phyloP scores from a whole-genome alignment of 2,329 filamentous ascomycete species.

The Colletotrichum acutatum region DNA sequence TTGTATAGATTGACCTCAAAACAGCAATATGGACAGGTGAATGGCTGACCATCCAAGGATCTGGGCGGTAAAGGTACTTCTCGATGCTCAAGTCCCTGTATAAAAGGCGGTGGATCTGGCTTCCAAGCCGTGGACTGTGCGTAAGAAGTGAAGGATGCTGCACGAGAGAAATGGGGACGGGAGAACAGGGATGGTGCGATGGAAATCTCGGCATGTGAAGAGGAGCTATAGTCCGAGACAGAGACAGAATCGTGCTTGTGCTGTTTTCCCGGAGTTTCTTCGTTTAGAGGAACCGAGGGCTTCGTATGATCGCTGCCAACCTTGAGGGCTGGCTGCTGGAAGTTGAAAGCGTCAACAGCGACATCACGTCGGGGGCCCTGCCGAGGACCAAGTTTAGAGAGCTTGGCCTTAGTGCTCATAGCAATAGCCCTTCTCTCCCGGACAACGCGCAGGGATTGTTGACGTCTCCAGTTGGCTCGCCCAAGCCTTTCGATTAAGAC shows the following conservation, averaged over 20 bases:
- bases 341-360: constrained; percentile 19
- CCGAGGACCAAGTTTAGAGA: neutral
- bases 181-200: neutral
- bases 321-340: constrained; percentile 16
- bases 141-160: neutral
- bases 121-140: neutral
- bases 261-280: neutral
- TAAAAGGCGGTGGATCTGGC: neutral
- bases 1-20: constrained; percentile 12
- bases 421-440: neutral
- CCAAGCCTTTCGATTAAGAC: neutral
- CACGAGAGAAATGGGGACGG: neutral
- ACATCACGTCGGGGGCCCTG: constrained; percentile 3
- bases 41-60: constrained; percentile 3
- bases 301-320: neutral
- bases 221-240: neutral
- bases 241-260: neutral
- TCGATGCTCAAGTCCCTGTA: neutral
- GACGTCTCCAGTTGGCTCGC: constrained; percentile 17
- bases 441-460: neutral
- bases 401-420: neutral
- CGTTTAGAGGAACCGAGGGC: neutral
- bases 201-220: neutral
- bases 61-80: neutral
- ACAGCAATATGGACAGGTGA: constrained; percentile 15